A percentile compares a stretch with the other conserved stretches of the same genome.
phyloP scores from a whole-genome alignment of 306 rosid species.

The Casuarina cunninghamiana region DNA sequence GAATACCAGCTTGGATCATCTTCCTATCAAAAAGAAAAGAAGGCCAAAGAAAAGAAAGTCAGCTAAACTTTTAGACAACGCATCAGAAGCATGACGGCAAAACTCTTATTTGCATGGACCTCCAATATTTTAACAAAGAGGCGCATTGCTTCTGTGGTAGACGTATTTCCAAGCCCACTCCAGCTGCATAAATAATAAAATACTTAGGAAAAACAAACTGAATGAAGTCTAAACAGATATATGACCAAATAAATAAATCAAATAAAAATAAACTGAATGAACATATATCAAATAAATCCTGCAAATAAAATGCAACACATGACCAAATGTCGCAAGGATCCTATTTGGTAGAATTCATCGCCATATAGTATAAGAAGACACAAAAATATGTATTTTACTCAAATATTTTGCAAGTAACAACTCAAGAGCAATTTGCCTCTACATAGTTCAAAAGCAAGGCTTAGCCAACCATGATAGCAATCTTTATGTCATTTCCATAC shows the following conservation, averaged over 20 bases:
- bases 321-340: neutral
- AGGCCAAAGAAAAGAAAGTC: constrained; percentile 14
- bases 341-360: neutral
- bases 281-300: neutral
- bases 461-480: neutral
- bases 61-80: constrained; percentile 24
- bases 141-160: constrained; percentile 91
- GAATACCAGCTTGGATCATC: constrained; percentile 99
- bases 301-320: neutral
- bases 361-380: neutral
- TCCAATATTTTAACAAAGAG: constrained; percentile 96
- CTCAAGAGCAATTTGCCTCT: neutral
- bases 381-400: neutral
- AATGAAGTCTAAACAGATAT: constrained; percentile 9
- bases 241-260: neutral
- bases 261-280: constrained; percentile 15
- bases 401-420: neutral
- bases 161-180: constrained; percentile 91
- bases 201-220: constrained; percentile 21
- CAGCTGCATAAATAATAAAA: constrained; percentile 67
- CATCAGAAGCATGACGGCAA: constrained; percentile 14
- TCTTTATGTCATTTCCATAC: neutral
- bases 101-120: constrained; percentile 41
- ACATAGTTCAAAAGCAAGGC: neutral
- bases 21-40: constrained; percentile 54